Evolutionary conservation across 768 basidiomycete genomes (phyloP).

Genomic region (Mycena latifolia): DNA sequence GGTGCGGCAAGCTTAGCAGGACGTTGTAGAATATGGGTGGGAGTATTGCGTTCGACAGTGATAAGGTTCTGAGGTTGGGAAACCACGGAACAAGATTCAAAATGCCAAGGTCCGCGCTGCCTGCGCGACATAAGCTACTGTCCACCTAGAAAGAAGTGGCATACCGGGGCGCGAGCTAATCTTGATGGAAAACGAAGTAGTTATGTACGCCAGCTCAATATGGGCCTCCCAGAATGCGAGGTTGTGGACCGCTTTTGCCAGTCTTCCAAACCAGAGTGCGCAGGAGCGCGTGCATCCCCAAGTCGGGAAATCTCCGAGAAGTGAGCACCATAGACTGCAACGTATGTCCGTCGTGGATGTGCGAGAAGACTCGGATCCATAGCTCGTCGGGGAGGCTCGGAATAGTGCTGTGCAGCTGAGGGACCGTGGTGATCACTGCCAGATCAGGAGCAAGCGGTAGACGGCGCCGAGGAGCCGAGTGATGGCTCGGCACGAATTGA

Average conservation of each 20-base stretch:
- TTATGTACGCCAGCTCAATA: neutral
- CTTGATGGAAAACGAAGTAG: neutral
- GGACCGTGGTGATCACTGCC: too few relatives aligned
- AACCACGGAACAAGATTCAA: neutral
- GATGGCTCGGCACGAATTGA: too few relatives aligned
- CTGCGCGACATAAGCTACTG: too few relatives aligned
- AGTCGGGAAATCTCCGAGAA: neutral
- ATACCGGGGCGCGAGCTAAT: neutral
- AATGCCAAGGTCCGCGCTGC: neutral
- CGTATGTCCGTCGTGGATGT: neutral
- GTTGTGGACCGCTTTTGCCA: neutral
- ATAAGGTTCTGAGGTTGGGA: neutral
- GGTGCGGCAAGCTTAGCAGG: neutral
- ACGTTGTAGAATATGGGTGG: slow-evolving; percentile 4
- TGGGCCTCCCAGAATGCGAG: slow-evolving; percentile 2
- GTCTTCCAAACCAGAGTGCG: slow-evolving; percentile 9
- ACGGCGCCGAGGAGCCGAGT: too few relatives aligned
- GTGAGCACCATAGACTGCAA: neutral
- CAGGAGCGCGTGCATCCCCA: slow-evolving; percentile 2
- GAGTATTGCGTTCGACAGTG: neutral
- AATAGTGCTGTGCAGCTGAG: too few relatives aligned
- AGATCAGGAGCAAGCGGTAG: too few relatives aligned
- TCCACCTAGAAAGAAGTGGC: neutral
- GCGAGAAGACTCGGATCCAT: slow-evolving; percentile 6
- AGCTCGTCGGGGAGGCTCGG: slow-evolving; percentile 10